Conservation (phyloP, 768 basidiomycete genomes). For the Ramaria rubella region DNA sequence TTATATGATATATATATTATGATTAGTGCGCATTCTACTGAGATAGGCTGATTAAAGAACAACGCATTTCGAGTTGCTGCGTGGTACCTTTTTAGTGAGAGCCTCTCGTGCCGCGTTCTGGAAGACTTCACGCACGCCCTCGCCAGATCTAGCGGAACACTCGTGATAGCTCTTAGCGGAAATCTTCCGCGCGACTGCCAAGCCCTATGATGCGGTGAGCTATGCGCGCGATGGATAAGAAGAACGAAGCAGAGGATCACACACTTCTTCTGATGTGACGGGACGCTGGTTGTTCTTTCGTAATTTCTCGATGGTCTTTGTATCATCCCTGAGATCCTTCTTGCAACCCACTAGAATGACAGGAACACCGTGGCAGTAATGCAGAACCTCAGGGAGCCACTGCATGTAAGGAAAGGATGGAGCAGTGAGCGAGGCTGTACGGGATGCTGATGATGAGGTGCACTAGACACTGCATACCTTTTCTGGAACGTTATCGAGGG, state of each 20-base stretch:
- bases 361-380: conserved; percentile 91
- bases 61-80: conserved; percentile 18
- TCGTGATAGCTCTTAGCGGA: conserved; percentile 95
- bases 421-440: conserved; percentile 3
- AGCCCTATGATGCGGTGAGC: conserved; percentile 61
- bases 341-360: conserved; percentile 98
- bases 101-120: conserved; percentile 94
- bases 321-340: conserved; percentile 94
- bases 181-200: conserved; percentile 94
- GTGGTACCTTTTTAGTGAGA: conserved; percentile 40
- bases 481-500: conserved; percentile 99
- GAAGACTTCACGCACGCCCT: conserved; percentile 98
- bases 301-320: conserved; percentile 88
- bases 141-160: conserved; percentile 93
- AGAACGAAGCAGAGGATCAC: conserved; percentile 16
- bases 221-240: neutral
- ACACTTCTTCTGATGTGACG: conserved; percentile 87
- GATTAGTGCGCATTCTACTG: too few species aligned
- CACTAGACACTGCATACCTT: too few species aligned
- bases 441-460: too few species aligned
- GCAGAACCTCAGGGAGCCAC: conserved; percentile 99
- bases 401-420: conserved; percentile 28
- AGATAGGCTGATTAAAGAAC: conserved; percentile 19
- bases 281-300: conserved; percentile 92
- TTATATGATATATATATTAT: too few species aligned